Evolutionary conservation across 2,329 filamentous ascomycete genomes (phyloP).

Genomic region (Colletotrichum karsti): DNA sequence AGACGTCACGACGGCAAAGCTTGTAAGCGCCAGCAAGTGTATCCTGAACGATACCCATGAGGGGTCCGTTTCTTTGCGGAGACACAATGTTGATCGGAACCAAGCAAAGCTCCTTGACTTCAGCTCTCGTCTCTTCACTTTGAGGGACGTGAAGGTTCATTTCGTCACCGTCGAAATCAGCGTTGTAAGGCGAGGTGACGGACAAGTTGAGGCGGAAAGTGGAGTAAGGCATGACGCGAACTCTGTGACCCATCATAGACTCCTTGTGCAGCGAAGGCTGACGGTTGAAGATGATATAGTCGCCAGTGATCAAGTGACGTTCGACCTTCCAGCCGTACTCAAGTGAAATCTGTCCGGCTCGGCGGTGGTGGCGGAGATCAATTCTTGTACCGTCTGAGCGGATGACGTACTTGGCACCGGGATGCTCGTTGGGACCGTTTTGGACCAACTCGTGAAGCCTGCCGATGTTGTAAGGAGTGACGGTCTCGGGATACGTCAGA

Average conservation of each 20-base stretch:
- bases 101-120: conserved; percentile 93
- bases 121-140: conserved; percentile 94
- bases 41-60: conserved; percentile 99
- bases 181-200: conserved; percentile 98
- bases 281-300: conserved; percentile 99
- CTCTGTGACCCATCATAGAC: conserved; percentile 99
- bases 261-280: conserved; percentile 99
- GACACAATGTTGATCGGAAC: conserved; percentile 99
- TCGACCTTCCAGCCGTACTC: conserved; percentile 99
- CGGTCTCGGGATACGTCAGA: conserved; percentile 94
- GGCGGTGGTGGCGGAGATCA: conserved; percentile 92
- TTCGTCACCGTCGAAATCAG: conserved; percentile 99
- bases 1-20: conserved; percentile 90
- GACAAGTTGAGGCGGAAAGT: conserved; percentile 98
- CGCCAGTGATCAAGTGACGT: conserved; percentile 92
- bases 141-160: conserved; percentile 99
- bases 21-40: conserved; percentile 97
- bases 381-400: conserved; percentile 93
- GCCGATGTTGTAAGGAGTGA: conserved; percentile 97
- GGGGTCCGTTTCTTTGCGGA: conserved; percentile 92
- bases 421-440: conserved; percentile 94
- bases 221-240: conserved; percentile 98
- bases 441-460: conserved; percentile 89
- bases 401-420: conserved; percentile 96
- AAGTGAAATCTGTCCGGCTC: conserved; percentile 83